Conservation (phyloP, 1,139 yeast species). For the Scheffersomyces quercinus region DNA sequence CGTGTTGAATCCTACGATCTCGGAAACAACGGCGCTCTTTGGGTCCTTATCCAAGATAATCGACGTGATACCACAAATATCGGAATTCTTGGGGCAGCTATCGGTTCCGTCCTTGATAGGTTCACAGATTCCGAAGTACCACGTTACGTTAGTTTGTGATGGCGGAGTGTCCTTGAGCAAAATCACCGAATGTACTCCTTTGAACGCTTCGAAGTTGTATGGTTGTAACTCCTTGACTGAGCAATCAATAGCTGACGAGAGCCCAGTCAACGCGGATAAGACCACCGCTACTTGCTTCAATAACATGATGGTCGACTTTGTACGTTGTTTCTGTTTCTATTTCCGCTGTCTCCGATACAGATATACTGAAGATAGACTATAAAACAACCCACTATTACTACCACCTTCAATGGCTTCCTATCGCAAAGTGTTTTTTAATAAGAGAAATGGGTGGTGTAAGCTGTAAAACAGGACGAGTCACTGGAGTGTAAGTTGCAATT, state of each 20-base stretch:
- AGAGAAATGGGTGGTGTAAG: too few relatives aligned
- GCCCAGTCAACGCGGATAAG: conserved; percentile 5
- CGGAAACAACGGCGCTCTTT: conserved; percentile 45
- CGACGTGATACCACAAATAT: conserved; percentile 65
- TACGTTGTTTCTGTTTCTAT: neutral
- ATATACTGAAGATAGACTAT: too few relatives aligned
- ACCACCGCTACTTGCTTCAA: conserved; percentile 1
- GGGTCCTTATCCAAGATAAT: conserved; percentile 43
- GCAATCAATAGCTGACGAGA: conserved; percentile 45
- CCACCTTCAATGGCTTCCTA: too few relatives aligned
- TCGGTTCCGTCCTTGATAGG: conserved; percentile 38
- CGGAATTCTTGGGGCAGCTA: conserved; percentile 67
- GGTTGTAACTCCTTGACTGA: conserved; percentile 38
- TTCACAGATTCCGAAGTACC: conserved; percentile 75
- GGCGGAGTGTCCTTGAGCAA: conserved; percentile 71
- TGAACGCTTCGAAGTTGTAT: conserved; percentile 45
- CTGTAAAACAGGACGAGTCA: too few relatives aligned
- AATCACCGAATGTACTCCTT: conserved; percentile 47
- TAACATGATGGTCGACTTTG: conserved; percentile 2
- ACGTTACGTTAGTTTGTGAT: conserved; percentile 56
- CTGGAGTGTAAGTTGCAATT: too few relatives aligned
- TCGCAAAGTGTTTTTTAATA: too few relatives aligned
- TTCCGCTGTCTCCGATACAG: too few relatives aligned
- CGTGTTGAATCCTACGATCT: conserved; percentile 52
- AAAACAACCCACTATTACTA: too few relatives aligned